Conservation (phyloP, 2,329 filamentous ascomycete genomes). For the Colletotrichum limetticola region DNA sequence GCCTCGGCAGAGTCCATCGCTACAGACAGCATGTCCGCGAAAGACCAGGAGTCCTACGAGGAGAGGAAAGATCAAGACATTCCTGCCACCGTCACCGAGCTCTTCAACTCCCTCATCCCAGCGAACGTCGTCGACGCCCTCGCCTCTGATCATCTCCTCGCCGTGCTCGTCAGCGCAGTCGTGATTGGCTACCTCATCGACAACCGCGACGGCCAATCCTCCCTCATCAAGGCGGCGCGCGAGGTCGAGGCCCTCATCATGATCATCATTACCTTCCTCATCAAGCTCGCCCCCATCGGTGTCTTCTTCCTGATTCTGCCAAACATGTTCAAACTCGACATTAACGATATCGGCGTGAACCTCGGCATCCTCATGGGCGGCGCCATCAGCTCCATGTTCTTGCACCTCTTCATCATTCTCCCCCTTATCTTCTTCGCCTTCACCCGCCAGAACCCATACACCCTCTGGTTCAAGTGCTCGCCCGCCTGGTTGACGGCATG, state of each 20-base stretch:
- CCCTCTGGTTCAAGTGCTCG: conserved; percentile 58
- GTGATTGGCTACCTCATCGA: conserved; percentile 59
- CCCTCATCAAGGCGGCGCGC: conserved; percentile 53
- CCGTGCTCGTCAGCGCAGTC: conserved; percentile 57
- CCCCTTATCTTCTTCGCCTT: conserved; percentile 55
- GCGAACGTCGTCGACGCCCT: conserved; percentile 59
- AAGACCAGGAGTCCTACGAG: conserved; percentile 44
- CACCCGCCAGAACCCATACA: conserved; percentile 57
- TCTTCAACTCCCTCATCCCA: conserved; percentile 61
- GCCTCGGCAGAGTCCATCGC: conserved; percentile 47
- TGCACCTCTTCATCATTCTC: conserved; percentile 58
- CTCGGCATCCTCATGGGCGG: conserved; percentile 61
- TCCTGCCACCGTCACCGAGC: conserved; percentile 56
- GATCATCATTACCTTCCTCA: conserved; percentile 58
- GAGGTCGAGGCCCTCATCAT: conserved; percentile 61
- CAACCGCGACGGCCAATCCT: conserved; percentile 44
- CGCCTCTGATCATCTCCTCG: conserved; percentile 56
- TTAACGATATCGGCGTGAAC: conserved; percentile 58
- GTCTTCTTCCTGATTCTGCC: conserved; percentile 65
- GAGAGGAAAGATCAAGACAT: conserved; percentile 47
- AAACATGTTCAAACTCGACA: conserved; percentile 61
- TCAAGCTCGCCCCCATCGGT: conserved; percentile 60
- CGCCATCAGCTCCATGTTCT: conserved; percentile 55
- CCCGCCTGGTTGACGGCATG: conserved; percentile 65
- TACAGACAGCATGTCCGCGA: conserved; percentile 40